These are phyloP conservation scores for Zymoseptoria passerinii DNA, from an alignment of 2,329 filamentous ascomycete genomes.

Conservation along the genomic window DNA sequence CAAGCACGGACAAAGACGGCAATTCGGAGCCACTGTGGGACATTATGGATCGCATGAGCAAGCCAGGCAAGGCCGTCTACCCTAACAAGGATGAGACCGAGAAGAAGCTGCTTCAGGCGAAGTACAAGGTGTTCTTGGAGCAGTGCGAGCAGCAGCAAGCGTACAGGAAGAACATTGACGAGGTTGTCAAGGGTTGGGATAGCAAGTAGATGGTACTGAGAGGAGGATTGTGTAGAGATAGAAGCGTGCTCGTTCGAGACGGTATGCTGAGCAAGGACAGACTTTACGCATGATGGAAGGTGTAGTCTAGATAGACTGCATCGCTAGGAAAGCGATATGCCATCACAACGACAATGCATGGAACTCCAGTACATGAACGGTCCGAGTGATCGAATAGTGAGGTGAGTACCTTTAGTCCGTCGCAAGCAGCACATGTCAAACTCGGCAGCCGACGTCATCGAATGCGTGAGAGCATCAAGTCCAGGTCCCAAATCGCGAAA, in stretches of 20 bases:
- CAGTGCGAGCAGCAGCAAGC: constrained; percentile 78
- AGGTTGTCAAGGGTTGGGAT: constrained; percentile 32
- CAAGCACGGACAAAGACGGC: constrained; percentile 66
- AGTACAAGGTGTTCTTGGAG: constrained; percentile 94
- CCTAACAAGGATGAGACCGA: constrained; percentile 64
- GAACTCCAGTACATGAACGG: too few species aligned
- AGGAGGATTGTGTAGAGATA: neutral
- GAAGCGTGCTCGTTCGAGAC: neutral
- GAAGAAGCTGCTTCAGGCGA: constrained; percentile 72
- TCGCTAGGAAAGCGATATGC: neutral
- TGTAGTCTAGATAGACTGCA: neutral
- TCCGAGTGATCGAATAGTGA: too few species aligned
- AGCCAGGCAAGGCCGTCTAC: constrained; percentile 75
- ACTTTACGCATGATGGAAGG: neutral
- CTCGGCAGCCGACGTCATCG: neutral
- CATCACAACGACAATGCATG: neutral
- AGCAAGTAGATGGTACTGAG: neutral
- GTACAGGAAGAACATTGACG: constrained; percentile 73
- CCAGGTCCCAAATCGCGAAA: neutral
- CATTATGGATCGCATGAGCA: constrained; percentile 97
- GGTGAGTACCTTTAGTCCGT: too few species aligned
- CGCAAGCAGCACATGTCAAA: neutral
- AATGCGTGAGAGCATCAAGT: neutral
- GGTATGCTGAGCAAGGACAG: neutral
- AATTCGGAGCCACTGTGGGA: constrained; percentile 83